Percentiles rank a stretch among this genome's conserved stretches.
phyloP scores from a whole-genome alignment of 140 eudicot genomes.

The Anethum foeniculum region DNA sequence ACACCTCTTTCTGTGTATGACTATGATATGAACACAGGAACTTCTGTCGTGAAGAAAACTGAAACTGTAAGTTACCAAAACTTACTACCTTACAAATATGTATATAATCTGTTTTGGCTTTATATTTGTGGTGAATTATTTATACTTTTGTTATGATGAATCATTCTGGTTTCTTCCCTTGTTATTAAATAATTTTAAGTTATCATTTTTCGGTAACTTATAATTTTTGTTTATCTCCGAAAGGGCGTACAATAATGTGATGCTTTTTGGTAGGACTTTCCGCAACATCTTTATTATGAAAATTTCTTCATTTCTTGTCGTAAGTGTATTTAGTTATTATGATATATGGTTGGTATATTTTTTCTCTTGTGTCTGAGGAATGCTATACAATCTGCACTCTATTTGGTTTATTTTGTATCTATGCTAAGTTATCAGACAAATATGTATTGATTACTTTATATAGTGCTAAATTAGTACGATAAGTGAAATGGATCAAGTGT shows the following conservation, averaged over 20 bases:
- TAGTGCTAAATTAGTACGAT: background rate
- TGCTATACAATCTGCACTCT: background rate
- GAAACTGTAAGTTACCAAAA: conserved; percentile 53
- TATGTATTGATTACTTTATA: background rate
- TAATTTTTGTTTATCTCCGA: background rate
- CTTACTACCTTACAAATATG: background rate
- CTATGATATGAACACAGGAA: conserved; percentile 86
- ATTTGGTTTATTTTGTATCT: background rate
- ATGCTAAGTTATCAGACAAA: background rate
- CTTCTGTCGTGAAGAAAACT: conserved; percentile 75
- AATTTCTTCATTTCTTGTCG: too few species aligned
- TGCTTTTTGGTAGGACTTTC: background rate
- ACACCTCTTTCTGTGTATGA: conserved; percentile 83
- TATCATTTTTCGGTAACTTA: background rate
- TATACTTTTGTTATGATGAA: background rate
- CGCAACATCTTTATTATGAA: background rate
- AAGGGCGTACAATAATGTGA: background rate
- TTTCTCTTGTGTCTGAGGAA: background rate
- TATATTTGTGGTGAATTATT: too few species aligned
- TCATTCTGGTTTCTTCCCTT: background rate
- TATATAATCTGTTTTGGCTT: too few species aligned
- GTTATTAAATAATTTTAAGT: background rate
- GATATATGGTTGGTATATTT: background rate
- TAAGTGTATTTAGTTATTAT: background rate
- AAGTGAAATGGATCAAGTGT: background rate